phyloP scores from a whole-genome alignment of 2,329 filamentous ascomycete species.

The Orbilia blumenaviensis region DNA sequence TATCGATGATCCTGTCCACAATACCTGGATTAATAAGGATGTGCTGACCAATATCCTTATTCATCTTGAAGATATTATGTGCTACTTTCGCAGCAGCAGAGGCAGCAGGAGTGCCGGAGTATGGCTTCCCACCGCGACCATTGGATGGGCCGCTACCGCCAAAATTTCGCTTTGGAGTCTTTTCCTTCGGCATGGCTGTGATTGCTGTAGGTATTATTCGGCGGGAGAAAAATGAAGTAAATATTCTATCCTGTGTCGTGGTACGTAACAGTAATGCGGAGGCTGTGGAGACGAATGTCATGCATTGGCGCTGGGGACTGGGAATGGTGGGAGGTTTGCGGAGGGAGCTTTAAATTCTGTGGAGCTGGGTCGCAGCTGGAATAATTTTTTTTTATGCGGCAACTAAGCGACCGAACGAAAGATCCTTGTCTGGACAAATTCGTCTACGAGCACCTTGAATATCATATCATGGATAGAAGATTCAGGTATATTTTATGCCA shows the following conservation, averaged over 20 bases:
- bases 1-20: constrained; percentile 81
- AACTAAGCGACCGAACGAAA: constrained; percentile 29
- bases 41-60: constrained; percentile 87
- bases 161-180: constrained; percentile 35
- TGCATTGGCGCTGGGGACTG: constrained; percentile 49
- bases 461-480: background rate
- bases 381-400: constrained; percentile 41
- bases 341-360: constrained; percentile 10
- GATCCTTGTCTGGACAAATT: background rate
- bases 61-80: constrained; percentile 97
- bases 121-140: constrained; percentile 34
- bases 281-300: constrained; percentile 49
- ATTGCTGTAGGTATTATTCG: background rate
- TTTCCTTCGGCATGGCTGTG: constrained; percentile 46
- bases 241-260: constrained; percentile 52
- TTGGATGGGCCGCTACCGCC: constrained; percentile 24
- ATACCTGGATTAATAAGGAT: constrained; percentile 93
- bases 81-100: constrained; percentile 64
- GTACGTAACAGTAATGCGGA: constrained; percentile 41
- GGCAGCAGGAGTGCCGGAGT: constrained; percentile 57
- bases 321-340: background rate
- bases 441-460: background rate
- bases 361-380: constrained; percentile 24
- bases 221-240: background rate
- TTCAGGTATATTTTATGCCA: no score